These are phyloP conservation scores for Pisolithus sp. DNA, from an alignment of 768 basidiomycete genomes.

Conservation along the genomic window DNA sequence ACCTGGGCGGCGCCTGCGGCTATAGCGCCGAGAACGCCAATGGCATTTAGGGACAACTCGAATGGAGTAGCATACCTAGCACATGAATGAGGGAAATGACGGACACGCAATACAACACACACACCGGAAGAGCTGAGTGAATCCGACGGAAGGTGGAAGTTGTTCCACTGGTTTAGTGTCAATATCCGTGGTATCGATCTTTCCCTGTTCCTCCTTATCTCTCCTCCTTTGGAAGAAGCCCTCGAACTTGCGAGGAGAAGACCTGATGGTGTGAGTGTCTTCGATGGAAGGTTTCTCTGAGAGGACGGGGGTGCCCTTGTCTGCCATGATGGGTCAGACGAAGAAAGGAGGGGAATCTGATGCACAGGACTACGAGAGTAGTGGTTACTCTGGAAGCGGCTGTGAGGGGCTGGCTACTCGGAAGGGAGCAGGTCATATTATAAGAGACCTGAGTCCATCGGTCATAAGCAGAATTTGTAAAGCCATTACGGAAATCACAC, in stretches of 20 bases:
- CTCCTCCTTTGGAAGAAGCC: conserved; percentile 19
- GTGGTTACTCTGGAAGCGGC: not conserved
- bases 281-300: conserved; percentile 37
- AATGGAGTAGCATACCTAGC: conserved; percentile 64
- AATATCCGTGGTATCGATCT: not conserved
- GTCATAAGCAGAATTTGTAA: not conserved
- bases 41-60: conserved; percentile 59
- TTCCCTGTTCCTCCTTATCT: conserved; percentile 25
- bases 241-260: not conserved
- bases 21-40: conserved; percentile 68
- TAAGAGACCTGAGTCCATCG: not conserved
- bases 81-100: not conserved
- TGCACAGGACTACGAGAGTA: not conserved
- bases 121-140: conserved; percentile 45
- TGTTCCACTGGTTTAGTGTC: not conserved
- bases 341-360: not conserved
- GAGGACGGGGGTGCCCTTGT: conserved; percentile 36
- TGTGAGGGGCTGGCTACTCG: not conserved
- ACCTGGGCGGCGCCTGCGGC: conserved; percentile 81
- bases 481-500: not conserved
- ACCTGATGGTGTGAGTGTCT: not conserved
- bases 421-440: not conserved
- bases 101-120: conserved; percentile 2
- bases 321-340: conserved; percentile 30
- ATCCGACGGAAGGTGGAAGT: conserved; percentile 30